phyloP scores from a whole-genome alignment of 345 rosid genomes.

The Camelina neglecta region DNA sequence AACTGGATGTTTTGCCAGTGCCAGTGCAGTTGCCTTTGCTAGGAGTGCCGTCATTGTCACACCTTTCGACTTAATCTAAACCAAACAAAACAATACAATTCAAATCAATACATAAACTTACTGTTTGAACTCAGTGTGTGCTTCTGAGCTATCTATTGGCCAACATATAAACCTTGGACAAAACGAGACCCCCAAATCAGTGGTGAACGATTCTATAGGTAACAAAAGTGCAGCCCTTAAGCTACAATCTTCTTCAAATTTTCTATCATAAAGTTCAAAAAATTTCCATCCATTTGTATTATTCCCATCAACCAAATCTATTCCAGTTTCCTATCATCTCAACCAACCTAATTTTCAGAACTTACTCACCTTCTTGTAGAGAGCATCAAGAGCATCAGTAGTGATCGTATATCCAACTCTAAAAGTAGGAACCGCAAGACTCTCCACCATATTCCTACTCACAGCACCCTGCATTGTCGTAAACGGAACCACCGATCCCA shows the following conservation, averaged over 20 bases:
- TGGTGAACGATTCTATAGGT: background rate
- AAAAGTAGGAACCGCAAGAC: constrained; percentile 82
- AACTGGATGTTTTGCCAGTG: constrained; percentile 79
- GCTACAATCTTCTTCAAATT: background rate
- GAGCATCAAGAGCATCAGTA: constrained; percentile 86
- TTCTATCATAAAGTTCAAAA: constrained; percentile 17
- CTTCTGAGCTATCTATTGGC: background rate
- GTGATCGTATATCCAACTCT: constrained; percentile 87
- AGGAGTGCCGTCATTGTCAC: constrained; percentile 96
- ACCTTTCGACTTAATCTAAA: constrained; percentile 92
- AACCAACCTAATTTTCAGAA: background rate
- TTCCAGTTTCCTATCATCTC: background rate
- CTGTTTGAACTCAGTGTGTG: background rate
- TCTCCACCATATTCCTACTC: constrained; percentile 85
- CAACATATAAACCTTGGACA: background rate
- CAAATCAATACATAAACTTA: background rate
- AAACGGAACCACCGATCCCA: constrained; percentile 77
- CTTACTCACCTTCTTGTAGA: constrained; percentile 77
- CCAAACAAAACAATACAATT: constrained; percentile 22
- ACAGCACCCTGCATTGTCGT: constrained; percentile 92
- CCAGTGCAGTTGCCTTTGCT: constrained; percentile 94
- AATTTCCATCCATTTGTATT: background rate
- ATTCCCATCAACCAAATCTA: constrained; percentile 4
- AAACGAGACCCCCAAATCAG: background rate
- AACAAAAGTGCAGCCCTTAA: background rate